Percentiles rank a stretch among this genome's conserved stretches.
Conservation (phyloP, 495 filamentous ascomycete genomes). For the Penicillium herquei region DNA sequence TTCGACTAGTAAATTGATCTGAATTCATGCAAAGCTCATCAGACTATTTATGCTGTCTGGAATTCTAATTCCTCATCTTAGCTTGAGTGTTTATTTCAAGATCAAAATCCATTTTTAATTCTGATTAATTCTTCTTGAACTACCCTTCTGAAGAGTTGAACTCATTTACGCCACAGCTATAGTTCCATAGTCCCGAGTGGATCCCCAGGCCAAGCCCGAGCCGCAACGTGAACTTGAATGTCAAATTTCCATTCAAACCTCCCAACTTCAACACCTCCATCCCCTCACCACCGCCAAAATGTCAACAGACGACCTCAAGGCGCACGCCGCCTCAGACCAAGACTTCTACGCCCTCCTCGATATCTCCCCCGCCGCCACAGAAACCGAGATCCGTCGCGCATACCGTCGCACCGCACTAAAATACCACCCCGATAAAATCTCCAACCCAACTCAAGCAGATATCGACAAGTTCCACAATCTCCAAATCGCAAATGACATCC, state of each 20-base stretch:
- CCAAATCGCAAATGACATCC: slow-evolving; percentile 69
- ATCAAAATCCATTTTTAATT: too few species aligned
- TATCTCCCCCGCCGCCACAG: slow-evolving; percentile 59
- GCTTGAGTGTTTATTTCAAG: too few species aligned
- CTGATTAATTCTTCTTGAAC: too few species aligned
- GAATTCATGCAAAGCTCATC: too few species aligned
- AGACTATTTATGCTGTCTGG: too few species aligned
- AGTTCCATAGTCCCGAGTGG: background rate
- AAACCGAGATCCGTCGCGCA: slow-evolving; percentile 75
- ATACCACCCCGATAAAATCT: slow-evolving; percentile 85
- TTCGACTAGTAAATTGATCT: too few species aligned
- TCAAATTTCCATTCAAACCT: background rate
- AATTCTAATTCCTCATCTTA: too few species aligned
- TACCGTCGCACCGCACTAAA: slow-evolving; percentile 87
- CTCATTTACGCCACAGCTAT: too few species aligned
- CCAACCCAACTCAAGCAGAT: slow-evolving; percentile 53
- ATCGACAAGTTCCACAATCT: slow-evolving; percentile 74
- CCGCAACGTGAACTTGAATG: background rate
- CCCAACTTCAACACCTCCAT: background rate
- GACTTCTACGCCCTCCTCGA: slow-evolving; percentile 86
- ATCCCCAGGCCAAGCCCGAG: background rate
- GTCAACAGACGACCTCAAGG: slow-evolving; percentile 53
- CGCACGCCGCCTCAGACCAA: slow-evolving; percentile 56
- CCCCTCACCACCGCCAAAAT: slow-evolving; percentile 20
- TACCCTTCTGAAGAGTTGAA: too few species aligned